Base-by-base conservation (phyloP, 2,329 filamentous ascomycete species). In the Aspergillus quadricinctus region DNA sequence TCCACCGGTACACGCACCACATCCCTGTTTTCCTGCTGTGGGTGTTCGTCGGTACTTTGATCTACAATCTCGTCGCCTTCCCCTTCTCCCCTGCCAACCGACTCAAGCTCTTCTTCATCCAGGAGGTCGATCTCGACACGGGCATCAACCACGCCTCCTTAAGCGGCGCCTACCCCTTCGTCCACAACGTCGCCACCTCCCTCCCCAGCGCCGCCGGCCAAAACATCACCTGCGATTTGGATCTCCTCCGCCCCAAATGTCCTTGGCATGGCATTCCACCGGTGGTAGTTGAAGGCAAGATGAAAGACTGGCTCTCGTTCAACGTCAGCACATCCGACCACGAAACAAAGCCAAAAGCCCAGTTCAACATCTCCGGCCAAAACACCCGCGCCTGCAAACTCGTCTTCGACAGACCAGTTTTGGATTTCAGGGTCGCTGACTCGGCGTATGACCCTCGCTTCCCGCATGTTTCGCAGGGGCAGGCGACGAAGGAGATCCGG, bases 21-120 rank as follows among this genome's bases (percentile, higher is more conserved):
- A 72, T 97, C 3, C 92, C 94, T 0, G 77, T 88, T 0, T 86
- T 96, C 64, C 73, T 97, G 17, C 79, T 95, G 28, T 69, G 87
- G 11, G 77, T 96, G 8, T 90, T 92, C 59, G 67, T 84, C 25
- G 89, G 81, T 29, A 95, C 91, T 1, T 76, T 95, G 28, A 82
- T 92, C 55, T 97, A 96, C 78, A 96, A 95, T 68, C 82, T 97
- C 4, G 76, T 84, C 2, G 90, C 89, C 1, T 97, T 96, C 72
- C 94, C 94, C 0, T 97, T 97, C 74, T 94, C 90, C 0, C 77
- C 83, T 23, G 81, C 85, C 57, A 89, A 87, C 69, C 84, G 90
- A 40, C 85, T 96, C 72, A 97, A 97, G 73, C 81, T 93, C 49
- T 95, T 87, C 73, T 97, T 97, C 72, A 79, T 89, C 50, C 92